Base-by-base conservation (phyloP, 192 early-diverging fungal genomes). In the Dimargaris cristalligena region DNA sequence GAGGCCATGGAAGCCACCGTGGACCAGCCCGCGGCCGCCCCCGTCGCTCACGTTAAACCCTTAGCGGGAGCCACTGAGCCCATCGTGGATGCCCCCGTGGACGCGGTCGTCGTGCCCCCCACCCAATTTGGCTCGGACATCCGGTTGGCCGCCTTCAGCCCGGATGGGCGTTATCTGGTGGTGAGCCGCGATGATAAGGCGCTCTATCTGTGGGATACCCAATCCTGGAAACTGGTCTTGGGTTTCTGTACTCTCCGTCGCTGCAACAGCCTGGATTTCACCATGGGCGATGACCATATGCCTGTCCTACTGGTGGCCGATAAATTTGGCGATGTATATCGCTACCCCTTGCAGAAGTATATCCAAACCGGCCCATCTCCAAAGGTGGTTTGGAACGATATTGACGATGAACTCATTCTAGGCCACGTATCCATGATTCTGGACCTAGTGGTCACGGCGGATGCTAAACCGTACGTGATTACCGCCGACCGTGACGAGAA, bases 401-500 rank as follows among this genome's bases (percentile, higher is more conserved):
- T 57, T 26, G 52, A 45, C 38, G 61, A 62, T 34, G 38, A 49
- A 18, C 49, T 55, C 32, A n/a, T 62, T 16, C 49, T 99, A 25
- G 96, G 96, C 33, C 94, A 97, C 66, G 93, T 97, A 0, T 97
- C 94, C 2, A 91, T 96, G 71, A 65, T 94, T 4, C 90, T 87
- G 13, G 89, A 90, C 59, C 76, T 97, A 71, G 84, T 67, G 1
- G 69, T 96, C 38, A 72, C 85, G 8, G 61, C 62, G 9, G 78
- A 84, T 49, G 68, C 31, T 31, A 76, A 78, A 38, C n/a, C n/a
- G n/a, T 83, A 74, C 44, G 63, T 99, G 31, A 71, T 99, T 44
- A 93, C 96, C 11, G 80, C 86, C 47, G 96, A 99, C 66, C 86
- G 96, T 28, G 96, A 99, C 72, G 96, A 99, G 63, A 93, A 99